Conservation (phyloP, 345 rosid genomes). For the Citrus reticulata region DNA sequence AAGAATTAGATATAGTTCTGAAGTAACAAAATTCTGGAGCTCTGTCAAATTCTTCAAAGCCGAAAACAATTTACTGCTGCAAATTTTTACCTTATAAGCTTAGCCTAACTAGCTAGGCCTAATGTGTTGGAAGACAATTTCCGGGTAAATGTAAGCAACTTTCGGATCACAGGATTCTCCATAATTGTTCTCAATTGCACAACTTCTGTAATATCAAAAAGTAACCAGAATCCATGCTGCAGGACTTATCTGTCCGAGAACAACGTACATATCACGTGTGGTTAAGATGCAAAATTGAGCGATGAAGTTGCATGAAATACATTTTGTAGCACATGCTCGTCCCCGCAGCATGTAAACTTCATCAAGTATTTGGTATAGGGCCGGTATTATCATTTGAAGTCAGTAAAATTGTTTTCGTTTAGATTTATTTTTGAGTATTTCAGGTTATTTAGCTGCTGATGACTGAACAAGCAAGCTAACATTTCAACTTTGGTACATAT, state of each 20-base stretch:
- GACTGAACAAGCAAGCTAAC: neutral
- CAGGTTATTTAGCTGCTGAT: neutral
- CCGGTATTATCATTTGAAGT: neutral
- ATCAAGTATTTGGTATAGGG: neutral
- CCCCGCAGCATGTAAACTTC: neutral
- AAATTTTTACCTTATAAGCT: neutral
- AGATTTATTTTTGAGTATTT: too few species aligned
- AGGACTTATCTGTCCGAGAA: neutral
- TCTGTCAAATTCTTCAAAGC: neutral
- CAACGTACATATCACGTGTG: neutral
- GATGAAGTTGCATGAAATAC: neutral
- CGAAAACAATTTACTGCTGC: neutral
- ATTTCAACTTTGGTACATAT: too few species aligned
- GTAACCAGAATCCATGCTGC: neutral
- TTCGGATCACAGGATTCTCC: neutral
- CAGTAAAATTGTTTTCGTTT: neutral
- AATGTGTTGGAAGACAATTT: neutral
- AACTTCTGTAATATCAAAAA: neutral
- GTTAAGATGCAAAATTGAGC: neutral
- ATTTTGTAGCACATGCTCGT: neutral
- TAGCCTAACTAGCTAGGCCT: neutral
- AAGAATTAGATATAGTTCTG: neutral
- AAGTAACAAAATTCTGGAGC: neutral
- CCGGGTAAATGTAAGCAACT: neutral
- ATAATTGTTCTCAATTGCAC: neutral